Conservation (phyloP, 495 filamentous ascomycete genomes). For the Penicillium paxilli region DNA sequence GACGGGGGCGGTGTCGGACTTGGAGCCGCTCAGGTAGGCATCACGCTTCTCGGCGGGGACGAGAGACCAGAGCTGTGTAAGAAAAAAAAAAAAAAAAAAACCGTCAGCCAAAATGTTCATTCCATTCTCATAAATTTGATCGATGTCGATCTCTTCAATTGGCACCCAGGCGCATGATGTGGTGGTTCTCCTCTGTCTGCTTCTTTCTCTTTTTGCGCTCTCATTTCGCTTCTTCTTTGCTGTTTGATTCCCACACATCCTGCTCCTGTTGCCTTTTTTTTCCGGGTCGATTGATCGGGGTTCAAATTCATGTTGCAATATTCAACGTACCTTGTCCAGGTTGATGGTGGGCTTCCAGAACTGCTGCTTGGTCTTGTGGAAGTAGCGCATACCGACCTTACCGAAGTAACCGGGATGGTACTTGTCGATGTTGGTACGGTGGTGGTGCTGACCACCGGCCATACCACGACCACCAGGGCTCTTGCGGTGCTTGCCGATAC, state of each 20-base stretch:
- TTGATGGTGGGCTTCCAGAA: slow-evolving; percentile 94
- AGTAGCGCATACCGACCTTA: slow-evolving; percentile 95
- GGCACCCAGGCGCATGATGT: neutral
- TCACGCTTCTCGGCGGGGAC: slow-evolving; percentile 80
- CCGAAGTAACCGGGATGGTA: slow-evolving; percentile 97
- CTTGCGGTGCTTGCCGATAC: slow-evolving; percentile 92
- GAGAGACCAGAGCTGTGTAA: slow-evolving; percentile 73
- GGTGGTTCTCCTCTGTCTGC: too few relatives aligned
- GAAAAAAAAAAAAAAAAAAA: too few relatives aligned
- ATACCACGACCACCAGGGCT: slow-evolving; percentile 93
- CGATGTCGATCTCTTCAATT: neutral
- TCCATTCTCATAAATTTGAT: slow-evolving; percentile 4
- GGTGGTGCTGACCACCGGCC: slow-evolving; percentile 93
- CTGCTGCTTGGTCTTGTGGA: slow-evolving; percentile 86
- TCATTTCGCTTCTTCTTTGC: too few relatives aligned
- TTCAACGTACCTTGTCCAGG: slow-evolving; percentile 74
- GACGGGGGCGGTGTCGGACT: slow-evolving; percentile 81
- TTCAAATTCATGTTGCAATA: slow-evolving; percentile 8
- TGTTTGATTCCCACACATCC: too few relatives aligned
- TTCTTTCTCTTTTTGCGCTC: too few relatives aligned
- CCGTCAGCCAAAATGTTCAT: too few relatives aligned
- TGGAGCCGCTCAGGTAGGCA: slow-evolving; percentile 71
- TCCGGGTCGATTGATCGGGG: neutral
- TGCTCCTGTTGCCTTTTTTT: slow-evolving; percentile 5
- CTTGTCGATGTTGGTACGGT: slow-evolving; percentile 92